phyloP scores from a whole-genome alignment of 2,329 filamentous ascomycete genomes.

The Pezicula rhizophila region DNA sequence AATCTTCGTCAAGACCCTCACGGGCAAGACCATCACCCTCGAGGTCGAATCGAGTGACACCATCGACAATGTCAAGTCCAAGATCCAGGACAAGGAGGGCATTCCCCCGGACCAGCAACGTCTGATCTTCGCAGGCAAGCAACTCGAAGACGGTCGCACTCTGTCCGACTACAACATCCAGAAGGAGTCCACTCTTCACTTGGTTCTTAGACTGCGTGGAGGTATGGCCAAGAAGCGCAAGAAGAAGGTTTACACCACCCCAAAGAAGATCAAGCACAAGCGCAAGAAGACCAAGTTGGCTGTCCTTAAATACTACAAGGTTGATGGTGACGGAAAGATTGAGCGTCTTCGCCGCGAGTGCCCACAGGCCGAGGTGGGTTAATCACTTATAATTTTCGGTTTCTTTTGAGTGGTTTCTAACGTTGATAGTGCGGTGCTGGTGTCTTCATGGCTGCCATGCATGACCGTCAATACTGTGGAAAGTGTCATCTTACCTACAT shows the following conservation, averaged over 20 bases:
- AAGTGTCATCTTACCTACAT: constrained; percentile 69
- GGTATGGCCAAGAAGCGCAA: constrained; percentile 96
- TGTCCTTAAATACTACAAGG: constrained; percentile 99
- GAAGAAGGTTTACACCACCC: constrained; percentile 99
- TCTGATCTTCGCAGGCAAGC: constrained; percentile 99
- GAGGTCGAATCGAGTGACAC: constrained; percentile 99
- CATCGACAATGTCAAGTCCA: constrained; percentile 99
- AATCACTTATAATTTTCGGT: not conserved
- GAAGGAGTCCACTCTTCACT: constrained; percentile 98
- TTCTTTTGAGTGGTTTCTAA: constrained; percentile 28
- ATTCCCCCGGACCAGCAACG: constrained; percentile 99
- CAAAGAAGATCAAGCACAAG: constrained; percentile 99
- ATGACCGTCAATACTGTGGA: constrained; percentile 78
- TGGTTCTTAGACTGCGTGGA: constrained; percentile 96
- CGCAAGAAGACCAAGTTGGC: constrained; percentile 99
- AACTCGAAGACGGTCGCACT: constrained; percentile 98
- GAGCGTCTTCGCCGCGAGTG: constrained; percentile 98
- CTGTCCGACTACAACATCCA: constrained; percentile 99
- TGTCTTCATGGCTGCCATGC: constrained; percentile 99
- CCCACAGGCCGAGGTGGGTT: constrained; percentile 77
- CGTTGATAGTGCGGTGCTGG: constrained; percentile 81
- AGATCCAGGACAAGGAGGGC: constrained; percentile 98
- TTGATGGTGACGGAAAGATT: constrained; percentile 99
- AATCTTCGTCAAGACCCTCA: constrained; percentile 74
- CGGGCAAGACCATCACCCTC: constrained; percentile 99